Conservation (phyloP, 805 yeast species). For the Metschnikowia borealis region DNA sequence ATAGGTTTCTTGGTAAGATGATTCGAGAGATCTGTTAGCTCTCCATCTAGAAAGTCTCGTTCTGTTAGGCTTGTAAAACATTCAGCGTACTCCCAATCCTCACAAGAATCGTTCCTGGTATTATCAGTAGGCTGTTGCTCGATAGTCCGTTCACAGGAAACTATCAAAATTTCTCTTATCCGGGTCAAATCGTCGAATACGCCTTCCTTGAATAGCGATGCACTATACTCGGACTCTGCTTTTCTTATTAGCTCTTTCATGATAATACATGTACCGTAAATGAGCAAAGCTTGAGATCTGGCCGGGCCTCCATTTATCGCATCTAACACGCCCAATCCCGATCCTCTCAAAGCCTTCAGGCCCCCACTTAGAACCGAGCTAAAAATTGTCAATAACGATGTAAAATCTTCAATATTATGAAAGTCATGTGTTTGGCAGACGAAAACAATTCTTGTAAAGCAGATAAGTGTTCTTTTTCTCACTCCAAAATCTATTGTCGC, state of each 20-base stretch:
- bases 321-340: not conserved
- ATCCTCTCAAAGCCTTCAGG: slow-evolving; percentile 18
- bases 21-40: not conserved
- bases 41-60: slow-evolving; percentile 1
- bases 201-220: slow-evolving; percentile 67
- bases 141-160: not conserved
- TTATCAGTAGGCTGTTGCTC: not conserved
- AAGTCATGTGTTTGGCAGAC: slow-evolving; percentile 34
- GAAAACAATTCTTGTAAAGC: slow-evolving; percentile 49
- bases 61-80: not conserved
- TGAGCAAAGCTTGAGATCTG: slow-evolving; percentile 25
- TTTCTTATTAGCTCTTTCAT: slow-evolving; percentile 42
- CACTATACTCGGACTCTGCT: slow-evolving; percentile 42
- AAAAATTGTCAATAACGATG: slow-evolving; percentile 43
- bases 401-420: slow-evolving; percentile 28
- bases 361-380: slow-evolving; percentile 62
- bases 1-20: not conserved
- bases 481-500: slow-evolving; percentile 67
- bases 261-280: slow-evolving; percentile 49
- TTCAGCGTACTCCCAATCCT: not conserved
- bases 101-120: not conserved
- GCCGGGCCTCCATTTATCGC: not conserved
- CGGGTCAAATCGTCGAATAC: slow-evolving; percentile 46
- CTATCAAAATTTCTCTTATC: not conserved
- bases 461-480: slow-evolving; percentile 53